Conservation (phyloP, 495 filamentous ascomycete genomes). For the Aspergillus bertholletiae region DNA sequence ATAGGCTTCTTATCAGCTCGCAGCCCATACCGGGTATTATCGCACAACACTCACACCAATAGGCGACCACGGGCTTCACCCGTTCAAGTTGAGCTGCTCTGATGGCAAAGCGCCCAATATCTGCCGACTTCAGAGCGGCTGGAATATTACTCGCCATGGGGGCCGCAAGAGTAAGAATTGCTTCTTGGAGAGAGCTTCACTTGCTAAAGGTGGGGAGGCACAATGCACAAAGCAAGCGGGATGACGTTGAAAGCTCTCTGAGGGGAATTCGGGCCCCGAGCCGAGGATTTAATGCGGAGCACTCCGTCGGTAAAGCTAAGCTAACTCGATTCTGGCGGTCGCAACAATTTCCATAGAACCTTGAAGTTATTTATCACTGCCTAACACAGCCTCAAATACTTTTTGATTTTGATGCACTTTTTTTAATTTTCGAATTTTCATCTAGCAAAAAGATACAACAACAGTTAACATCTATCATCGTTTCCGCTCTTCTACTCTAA, state of each 20-base stretch:
- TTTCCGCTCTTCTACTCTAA: too few species aligned
- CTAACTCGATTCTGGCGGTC: too few species aligned
- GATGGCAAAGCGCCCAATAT: conserved; percentile 73
- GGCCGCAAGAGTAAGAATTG: not conserved
- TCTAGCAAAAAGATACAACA: too few species aligned
- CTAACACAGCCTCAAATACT: too few species aligned
- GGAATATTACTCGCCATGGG: conserved; percentile 74
- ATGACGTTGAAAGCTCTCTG: conserved; percentile 20
- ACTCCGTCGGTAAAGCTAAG: too few species aligned
- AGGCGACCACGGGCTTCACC: conserved; percentile 80
- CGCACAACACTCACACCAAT: conserved; percentile 73
- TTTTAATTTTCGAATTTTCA: too few species aligned
- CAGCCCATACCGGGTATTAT: conserved; percentile 7
- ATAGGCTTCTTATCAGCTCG: conserved; percentile 3
- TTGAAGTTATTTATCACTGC: too few species aligned
- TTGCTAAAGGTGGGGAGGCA: conserved; percentile 1
- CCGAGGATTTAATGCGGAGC: not conserved
- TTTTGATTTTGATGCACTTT: too few species aligned
- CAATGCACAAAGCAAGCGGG: conserved; percentile 6
- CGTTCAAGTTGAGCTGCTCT: conserved; percentile 82
- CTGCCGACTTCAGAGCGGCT: conserved; percentile 66
- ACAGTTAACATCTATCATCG: too few species aligned
- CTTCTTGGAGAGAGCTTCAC: not conserved
- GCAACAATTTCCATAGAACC: too few species aligned
- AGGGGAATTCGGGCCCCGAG: not conserved